Evolutionary conservation across 2,329 filamentous ascomycete genomes (phyloP), one percentile per base, ranked within the genome.

Genomic region (Daldinia sp.): DNA sequence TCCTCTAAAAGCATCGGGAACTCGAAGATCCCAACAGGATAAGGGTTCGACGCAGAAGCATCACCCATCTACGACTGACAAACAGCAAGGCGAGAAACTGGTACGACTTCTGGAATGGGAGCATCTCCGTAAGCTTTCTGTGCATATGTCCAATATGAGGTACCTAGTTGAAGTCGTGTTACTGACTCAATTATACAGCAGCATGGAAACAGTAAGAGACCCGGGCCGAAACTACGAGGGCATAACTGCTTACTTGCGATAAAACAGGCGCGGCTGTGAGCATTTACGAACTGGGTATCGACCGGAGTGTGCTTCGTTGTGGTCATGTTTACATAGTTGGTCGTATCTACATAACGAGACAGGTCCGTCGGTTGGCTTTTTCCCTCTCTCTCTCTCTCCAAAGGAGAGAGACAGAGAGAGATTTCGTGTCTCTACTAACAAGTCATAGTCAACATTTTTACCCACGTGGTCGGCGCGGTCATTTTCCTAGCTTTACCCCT

Each of bases 391-490:
- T n/a, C 20, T 23, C 2, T 23, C 20, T n/a, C n/a, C n/a, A n/a
- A n/a, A n/a, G n/a, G n/a, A n/a, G n/a, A n/a, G 2, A 23, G 20
- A 23, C 20, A 2, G 20, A 23, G 20, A 23, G 12, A 6, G 6
- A 10, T 10, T 1, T n/a, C 2, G 9, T 33, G 46, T 15, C 3
- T 4, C 33, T 18, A 6, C 46, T 51, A 6, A 51, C 2, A 33
- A 26, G 4, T 10, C 1, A 6, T 2, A 51, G 82, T 85, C 15
- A 85, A 84, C 69, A 85, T 85, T 18, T 82, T 79, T 66, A 84
- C 83, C 1, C 84, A 85, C 67, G 65, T 83, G 1, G 39, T 82
- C 37, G 83, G 82, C 6, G 76, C 79, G 1, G n/a, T 78, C 3
- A 15, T 83, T 18, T 85, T 85, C 72, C 51, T 79, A 7, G 64